These are phyloP conservation scores for Musa itinerans DNA, from an alignment of 176 grass and related monocot genomes.

Conservation along the genomic window DNA sequence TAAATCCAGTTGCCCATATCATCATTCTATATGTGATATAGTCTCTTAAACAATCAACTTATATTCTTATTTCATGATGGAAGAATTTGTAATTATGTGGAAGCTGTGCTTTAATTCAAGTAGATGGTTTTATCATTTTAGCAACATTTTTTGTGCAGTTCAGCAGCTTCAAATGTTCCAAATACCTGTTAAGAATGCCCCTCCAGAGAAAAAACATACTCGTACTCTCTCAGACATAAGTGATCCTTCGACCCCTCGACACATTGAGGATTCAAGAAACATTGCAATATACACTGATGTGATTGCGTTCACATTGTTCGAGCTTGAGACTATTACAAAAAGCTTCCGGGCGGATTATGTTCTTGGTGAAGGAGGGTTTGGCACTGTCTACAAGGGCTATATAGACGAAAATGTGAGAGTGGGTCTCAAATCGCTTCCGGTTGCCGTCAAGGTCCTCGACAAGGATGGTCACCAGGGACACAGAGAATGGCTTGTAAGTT, in stretches of 20 bases:
- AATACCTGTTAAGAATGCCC: constrained; percentile 48
- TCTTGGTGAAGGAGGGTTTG: constrained; percentile 95
- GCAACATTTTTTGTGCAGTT: constrained; percentile 38
- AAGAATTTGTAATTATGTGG: not conserved
- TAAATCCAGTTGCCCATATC: not conserved
- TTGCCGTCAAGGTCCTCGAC: constrained; percentile 96
- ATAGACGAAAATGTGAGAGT: constrained; percentile 99
- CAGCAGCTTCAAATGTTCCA: constrained; percentile 93
- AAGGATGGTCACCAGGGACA: constrained; percentile 98
- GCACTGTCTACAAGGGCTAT: constrained; percentile 97
- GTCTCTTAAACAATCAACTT: not conserved
- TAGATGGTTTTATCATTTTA: constrained; percentile 6
- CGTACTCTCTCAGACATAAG: constrained; percentile 64
- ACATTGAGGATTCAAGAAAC: constrained; percentile 77
- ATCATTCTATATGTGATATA: not conserved
- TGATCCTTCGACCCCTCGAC: constrained; percentile 63
- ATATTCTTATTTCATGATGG: not conserved
- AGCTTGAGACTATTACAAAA: constrained; percentile 97
- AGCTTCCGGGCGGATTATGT: constrained; percentile 89
- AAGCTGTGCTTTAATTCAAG: not conserved
- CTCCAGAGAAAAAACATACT: constrained; percentile 49
- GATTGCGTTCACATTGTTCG: constrained; percentile 85
- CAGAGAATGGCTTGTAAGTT: constrained; percentile 96
- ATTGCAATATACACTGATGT: constrained; percentile 97
- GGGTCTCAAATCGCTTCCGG: constrained; percentile 82